Conservation (phyloP, 2,329 filamentous ascomycete species). For the Alternaria gansuensis region DNA sequence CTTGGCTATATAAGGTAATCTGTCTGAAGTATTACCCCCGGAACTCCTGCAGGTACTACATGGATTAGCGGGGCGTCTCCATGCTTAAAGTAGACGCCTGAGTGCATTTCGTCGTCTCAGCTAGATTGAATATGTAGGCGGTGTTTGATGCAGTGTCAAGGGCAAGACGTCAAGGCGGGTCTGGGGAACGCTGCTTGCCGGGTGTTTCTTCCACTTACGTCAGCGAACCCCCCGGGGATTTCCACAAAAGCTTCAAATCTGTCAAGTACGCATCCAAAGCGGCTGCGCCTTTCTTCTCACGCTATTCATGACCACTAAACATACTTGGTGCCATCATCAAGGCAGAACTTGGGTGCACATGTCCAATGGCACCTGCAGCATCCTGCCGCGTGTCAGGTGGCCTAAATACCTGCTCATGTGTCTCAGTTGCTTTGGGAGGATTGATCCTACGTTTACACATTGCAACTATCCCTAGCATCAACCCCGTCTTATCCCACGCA, state of each 20-base stretch:
- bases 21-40: slow-evolving; percentile 25
- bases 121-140: slow-evolving; percentile 4
- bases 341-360: not conserved
- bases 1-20: slow-evolving; percentile 36
- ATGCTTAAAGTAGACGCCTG: slow-evolving; percentile 9
- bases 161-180: slow-evolving; percentile 8
- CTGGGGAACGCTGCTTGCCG: slow-evolving; percentile 15
- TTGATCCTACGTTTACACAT: not conserved
- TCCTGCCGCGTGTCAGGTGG: slow-evolving; percentile 2
- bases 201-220: slow-evolving; percentile 5
- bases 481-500: not conserved
- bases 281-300: not conserved
- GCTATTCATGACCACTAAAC: not conserved
- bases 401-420: not conserved
- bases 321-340: not conserved
- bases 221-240: not conserved
- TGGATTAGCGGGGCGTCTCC: slow-evolving; percentile 10
- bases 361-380: slow-evolving; percentile 1
- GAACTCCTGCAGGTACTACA: slow-evolving; percentile 16
- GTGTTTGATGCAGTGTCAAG: slow-evolving; percentile 5
- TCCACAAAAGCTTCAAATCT: not conserved
- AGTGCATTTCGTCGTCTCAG: slow-evolving; percentile 6
- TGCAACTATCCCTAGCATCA: not conserved
- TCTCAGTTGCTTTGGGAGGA: not conserved
- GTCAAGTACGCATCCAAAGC: not conserved